These are phyloP conservation scores for Metarhizium album DNA, from an alignment of 2,329 filamentous ascomycete genomes.

Conservation along the genomic window DNA sequence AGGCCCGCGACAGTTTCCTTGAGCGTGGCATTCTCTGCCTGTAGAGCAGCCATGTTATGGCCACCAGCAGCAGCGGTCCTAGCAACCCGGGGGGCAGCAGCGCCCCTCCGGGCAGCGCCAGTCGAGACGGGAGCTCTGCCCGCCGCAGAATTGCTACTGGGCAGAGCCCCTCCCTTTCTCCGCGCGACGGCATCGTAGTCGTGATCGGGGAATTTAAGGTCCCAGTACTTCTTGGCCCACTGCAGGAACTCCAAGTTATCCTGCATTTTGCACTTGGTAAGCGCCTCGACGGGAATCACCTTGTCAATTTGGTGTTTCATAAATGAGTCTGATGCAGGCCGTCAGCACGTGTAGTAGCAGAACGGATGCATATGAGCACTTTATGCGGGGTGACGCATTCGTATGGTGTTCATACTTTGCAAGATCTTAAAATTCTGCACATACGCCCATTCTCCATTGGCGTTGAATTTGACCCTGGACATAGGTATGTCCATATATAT, in stretches of 20 bases:
- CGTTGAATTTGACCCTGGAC: slow-evolving; percentile 95
- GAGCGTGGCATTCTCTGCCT: slow-evolving; percentile 75
- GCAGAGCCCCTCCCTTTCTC: slow-evolving; percentile 64
- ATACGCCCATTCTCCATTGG: slow-evolving; percentile 93
- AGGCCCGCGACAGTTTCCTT: slow-evolving; percentile 94
- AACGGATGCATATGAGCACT: neutral
- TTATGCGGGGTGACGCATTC: neutral
- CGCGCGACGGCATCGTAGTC: slow-evolving; percentile 87
- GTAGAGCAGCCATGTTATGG: slow-evolving; percentile 59
- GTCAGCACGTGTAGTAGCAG: slow-evolving; percentile 5
- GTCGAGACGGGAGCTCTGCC: slow-evolving; percentile 37
- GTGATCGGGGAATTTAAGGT: slow-evolving; percentile 92
- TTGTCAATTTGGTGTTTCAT: slow-evolving; percentile 80
- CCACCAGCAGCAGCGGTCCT: slow-evolving; percentile 39
- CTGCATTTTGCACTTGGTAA: slow-evolving; percentile 99
- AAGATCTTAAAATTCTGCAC: slow-evolving; percentile 97
- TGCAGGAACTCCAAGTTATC: slow-evolving; percentile 99
- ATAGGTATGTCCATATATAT: slow-evolving; percentile 95
- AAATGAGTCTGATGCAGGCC: slow-evolving; percentile 55
- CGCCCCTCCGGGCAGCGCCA: slow-evolving; percentile 42
- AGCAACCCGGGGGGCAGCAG: slow-evolving; percentile 33
- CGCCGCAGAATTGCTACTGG: slow-evolving; percentile 27
- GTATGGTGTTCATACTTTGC: slow-evolving; percentile 59
- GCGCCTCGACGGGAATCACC: slow-evolving; percentile 74
- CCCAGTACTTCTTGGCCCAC: slow-evolving; percentile 95